phyloP scores from a whole-genome alignment of 2,329 filamentous ascomycete genomes.

The Colletotrichum brevisporum region DNA sequence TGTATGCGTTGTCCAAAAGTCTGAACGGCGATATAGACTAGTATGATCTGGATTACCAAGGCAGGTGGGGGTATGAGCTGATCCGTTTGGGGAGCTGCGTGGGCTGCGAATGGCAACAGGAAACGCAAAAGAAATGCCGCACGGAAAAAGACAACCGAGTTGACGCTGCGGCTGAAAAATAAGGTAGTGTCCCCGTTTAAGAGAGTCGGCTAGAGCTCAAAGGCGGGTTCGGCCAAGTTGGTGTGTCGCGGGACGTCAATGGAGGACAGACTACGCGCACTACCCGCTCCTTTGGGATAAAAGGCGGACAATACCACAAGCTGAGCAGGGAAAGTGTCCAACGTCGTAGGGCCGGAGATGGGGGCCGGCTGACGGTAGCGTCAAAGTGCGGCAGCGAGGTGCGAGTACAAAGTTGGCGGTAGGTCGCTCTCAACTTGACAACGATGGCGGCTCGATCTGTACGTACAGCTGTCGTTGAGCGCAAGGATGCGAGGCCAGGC shows the following conservation, averaged over 20 bases:
- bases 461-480: too few species aligned
- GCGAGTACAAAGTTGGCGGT: too few species aligned
- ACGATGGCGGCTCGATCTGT: too few species aligned
- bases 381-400: too few species aligned
- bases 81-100: background rate
- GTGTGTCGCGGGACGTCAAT: background rate
- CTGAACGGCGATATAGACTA: background rate
- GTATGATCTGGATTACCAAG: background rate
- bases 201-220: constrained; percentile 6
- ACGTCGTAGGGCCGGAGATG: too few species aligned
- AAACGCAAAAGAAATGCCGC: background rate
- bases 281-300: constrained; percentile 13
- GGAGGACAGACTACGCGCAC: constrained; percentile 4
- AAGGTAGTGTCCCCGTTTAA: constrained; percentile 1
- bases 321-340: background rate
- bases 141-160: background rate
- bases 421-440: too few species aligned
- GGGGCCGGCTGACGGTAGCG: too few species aligned
- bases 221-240: constrained; percentile 1
- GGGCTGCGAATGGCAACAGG: background rate
- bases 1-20: background rate
- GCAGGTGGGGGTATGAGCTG: background rate
- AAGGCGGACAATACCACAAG: constrained; percentile 16
- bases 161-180: background rate
- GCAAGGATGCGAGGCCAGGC: too few species aligned